Percentiles rank a stretch among this genome's conserved stretches.
Evolutionary conservation across 2,329 filamentous ascomycete species (phyloP).

Genomic region (Didymella keratinophila): DNA sequence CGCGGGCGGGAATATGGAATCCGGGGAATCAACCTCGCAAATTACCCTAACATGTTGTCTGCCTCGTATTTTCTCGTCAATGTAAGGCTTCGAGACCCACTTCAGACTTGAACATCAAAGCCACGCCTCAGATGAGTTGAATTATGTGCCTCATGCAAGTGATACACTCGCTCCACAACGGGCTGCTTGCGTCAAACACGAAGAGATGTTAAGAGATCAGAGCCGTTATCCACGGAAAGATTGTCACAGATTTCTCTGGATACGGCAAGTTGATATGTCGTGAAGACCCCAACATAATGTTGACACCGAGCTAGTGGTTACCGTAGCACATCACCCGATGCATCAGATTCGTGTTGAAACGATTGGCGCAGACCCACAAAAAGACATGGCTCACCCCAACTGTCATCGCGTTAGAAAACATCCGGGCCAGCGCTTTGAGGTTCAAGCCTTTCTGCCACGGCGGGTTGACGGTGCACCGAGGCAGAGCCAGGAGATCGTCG

Average conservation of each 20-base stretch:
- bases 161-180: background rate
- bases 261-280: background rate
- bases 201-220: background rate
- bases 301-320: background rate
- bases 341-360: background rate
- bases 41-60: background rate
- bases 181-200: background rate
- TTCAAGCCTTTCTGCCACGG: background rate
- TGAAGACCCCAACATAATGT: background rate
- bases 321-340: background rate
- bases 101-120: background rate
- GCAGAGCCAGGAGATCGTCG: background rate
- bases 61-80: constrained; percentile 1
- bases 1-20: background rate
- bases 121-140: background rate
- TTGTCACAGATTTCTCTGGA: background rate
- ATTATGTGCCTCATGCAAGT: background rate
- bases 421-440: background rate
- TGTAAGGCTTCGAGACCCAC: background rate
- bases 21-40: constrained; percentile 1
- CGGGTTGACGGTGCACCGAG: background rate
- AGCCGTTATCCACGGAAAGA: background rate
- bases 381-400: background rate
- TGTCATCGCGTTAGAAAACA: background rate
- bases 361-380: background rate